A percentile compares a stretch with the other conserved stretches of the same genome.
phyloP scores from a whole-genome alignment of 2,329 filamentous ascomycete species.

The Penicillium hordei region DNA sequence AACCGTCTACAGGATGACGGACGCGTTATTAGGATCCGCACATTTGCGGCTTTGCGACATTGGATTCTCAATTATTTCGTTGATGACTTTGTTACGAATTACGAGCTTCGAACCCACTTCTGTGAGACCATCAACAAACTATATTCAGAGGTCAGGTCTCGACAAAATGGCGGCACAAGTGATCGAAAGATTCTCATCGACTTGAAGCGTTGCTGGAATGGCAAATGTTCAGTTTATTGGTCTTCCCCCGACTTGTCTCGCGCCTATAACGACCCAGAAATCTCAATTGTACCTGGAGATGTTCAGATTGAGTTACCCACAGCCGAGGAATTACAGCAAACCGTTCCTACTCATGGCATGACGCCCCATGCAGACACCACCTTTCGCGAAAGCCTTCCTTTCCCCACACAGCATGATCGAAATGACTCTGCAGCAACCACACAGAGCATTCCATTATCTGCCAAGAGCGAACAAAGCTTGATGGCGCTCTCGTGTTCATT shows the following conservation, averaged over 20 bases:
- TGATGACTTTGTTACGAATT: slow-evolving; percentile 84
- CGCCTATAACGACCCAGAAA: slow-evolving; percentile 58
- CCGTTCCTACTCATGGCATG: slow-evolving; percentile 1
- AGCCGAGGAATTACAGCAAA: slow-evolving; percentile 19
- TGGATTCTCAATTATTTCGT: slow-evolving; percentile 98
- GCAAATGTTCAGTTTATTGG: slow-evolving; percentile 88
- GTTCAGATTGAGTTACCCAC: slow-evolving; percentile 57
- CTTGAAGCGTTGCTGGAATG: slow-evolving; percentile 95
- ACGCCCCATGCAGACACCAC: slow-evolving; percentile 9
- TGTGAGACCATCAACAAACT: slow-evolving; percentile 74
- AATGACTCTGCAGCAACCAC: slow-evolving; percentile 38
- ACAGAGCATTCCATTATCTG: slow-evolving; percentile 38
- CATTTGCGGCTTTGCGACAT: slow-evolving; percentile 91
- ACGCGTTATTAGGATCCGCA: slow-evolving; percentile 90
- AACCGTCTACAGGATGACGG: slow-evolving; percentile 77
- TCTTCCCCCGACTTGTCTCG: slow-evolving; percentile 67
- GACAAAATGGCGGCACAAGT: slow-evolving; percentile 56
- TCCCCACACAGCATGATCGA: slow-evolving; percentile 32
- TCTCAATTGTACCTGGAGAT: slow-evolving; percentile 74
- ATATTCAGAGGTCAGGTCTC: slow-evolving; percentile 52
- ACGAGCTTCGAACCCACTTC: slow-evolving; percentile 71
- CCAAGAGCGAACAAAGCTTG: slow-evolving; percentile 52
- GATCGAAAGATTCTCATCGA: slow-evolving; percentile 87
- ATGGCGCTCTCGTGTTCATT: slow-evolving; percentile 62
- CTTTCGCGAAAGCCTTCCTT: slow-evolving; percentile 20